Base-by-base conservation (phyloP, 768 basidiomycete genomes). In the Kwoniella shandongensis region DNA sequence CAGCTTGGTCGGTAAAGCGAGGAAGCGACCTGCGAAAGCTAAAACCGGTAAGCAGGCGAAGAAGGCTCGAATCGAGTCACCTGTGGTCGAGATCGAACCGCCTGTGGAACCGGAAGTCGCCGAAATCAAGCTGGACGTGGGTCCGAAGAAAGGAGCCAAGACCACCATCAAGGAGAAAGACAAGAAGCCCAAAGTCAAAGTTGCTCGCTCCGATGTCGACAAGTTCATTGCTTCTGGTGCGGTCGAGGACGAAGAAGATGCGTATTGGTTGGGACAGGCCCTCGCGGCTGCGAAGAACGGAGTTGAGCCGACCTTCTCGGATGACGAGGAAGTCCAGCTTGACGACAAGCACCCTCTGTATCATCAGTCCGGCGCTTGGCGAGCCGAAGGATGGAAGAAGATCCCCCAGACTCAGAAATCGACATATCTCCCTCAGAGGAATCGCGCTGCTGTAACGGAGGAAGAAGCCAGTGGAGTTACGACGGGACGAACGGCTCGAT, bases 361-460 rank as follows among this genome's bases (percentile, higher is more conserved):
- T 51, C 91, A 94, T 72, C 64, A 84, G 46, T 88, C 88, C 1
- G 92, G 93, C 22, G 88, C 89, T 29, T 91, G 91, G 17, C 85
- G 94, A 15, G 91, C 92, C 1, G 90, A 97, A 75, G 94, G 96
- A 3, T 92, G 86, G 78, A 94, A 94, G 83, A 89, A 91, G 80
- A 90, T 98, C 74, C 86, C 90, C 0, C 88, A 90, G 68, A 83
- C 86, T 5, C 89, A 91, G 74, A 96, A 96, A 79, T 87, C 90
- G 0, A 84, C 84, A 2, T 97, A 98, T 65, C 88, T 98, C 40
- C 87, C 89, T 4, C 90, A 94, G 75, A 83, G 51, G 78, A 80
- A 81, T 51, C 67, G 73, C 52, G 78, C 79, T 3, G 68, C 69
- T 32, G 57, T 44, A 17, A 15, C 57, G 2, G 63, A 53, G 4